A percentile compares a stretch with the other conserved stretches of the same genome.
Evolutionary conservation across 371 early-diverging fungal genomes (phyloP).

Genomic region (Mucor sp.): DNA sequence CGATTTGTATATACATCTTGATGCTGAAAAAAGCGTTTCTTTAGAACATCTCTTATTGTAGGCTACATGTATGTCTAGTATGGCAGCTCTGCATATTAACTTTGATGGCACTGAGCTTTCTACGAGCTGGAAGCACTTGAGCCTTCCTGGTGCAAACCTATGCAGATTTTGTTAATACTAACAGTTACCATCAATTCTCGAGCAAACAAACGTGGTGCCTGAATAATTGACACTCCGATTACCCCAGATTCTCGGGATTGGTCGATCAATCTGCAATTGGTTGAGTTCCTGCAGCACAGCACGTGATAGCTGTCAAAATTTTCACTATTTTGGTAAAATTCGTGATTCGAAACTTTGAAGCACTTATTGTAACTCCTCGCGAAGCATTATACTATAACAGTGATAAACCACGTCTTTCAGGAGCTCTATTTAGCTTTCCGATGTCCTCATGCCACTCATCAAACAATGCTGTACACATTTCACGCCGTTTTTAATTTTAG

Average conservation of each 20-base stretch:
- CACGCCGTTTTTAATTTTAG: no score
- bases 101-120: no score
- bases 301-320: neutral
- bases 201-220: neutral
- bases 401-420: neutral
- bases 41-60: no score
- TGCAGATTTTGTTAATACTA: no score
- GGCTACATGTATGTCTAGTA: no score
- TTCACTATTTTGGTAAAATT: neutral
- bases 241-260: neutral
- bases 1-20: no score
- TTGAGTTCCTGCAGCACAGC: neutral
- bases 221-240: neutral
- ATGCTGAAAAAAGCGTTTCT: no score
- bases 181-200: neutral
- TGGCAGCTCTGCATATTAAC: no score
- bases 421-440: neutral
- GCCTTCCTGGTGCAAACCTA: no score
- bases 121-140: no score
- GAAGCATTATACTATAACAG: neutral
- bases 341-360: neutral
- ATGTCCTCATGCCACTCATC: no score
- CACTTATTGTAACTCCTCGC: neutral
- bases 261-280: neutral
- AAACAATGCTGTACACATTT: no score